Percentiles rank a stretch among this genome's conserved stretches.
Conservation (phyloP, 2,329 filamentous ascomycete genomes). For the Ophiognomonia clavigignenti-juglandacearum region DNA sequence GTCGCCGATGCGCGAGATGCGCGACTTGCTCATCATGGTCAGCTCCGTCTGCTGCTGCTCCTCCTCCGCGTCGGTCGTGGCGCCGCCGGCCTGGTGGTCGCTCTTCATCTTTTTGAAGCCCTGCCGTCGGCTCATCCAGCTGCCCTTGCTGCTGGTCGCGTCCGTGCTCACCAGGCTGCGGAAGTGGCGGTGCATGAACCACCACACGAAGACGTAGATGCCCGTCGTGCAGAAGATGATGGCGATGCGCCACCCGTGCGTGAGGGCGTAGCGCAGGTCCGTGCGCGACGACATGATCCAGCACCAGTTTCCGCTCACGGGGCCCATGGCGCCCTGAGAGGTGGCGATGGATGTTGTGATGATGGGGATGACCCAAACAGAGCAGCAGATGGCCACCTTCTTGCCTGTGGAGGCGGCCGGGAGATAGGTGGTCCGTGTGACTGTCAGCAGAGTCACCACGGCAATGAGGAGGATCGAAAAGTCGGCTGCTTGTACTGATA, state of each 20-base stretch:
- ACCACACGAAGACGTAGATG: constrained; percentile 38
- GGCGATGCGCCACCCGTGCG: constrained; percentile 39
- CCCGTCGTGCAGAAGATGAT: constrained; percentile 34
- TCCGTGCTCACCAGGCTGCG: constrained; percentile 11
- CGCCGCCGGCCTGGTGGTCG: too few relatives aligned
- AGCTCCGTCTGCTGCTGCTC: background rate
- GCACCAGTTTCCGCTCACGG: constrained; percentile 38
- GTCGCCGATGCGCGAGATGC: constrained; percentile 2
- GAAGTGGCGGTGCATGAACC: constrained; percentile 26
- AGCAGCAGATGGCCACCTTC: constrained; percentile 29
- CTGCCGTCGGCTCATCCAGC: background rate
- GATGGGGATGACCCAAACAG: constrained; percentile 35
- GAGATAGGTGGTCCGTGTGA: constrained; percentile 27
- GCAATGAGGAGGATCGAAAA: constrained; percentile 41
- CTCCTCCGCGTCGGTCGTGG: background rate
- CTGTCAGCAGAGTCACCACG: constrained; percentile 23
- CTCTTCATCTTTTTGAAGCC: constrained; percentile 8
- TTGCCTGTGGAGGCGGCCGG: constrained; percentile 24
- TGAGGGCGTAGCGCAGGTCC: constrained; percentile 38
- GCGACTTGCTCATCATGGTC: constrained; percentile 4
- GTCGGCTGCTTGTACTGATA: constrained; percentile 38
- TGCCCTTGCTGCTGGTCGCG: background rate
- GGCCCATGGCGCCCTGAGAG: constrained; percentile 26
- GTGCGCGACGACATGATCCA: constrained; percentile 35
- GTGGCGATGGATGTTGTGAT: constrained; percentile 30